Evolutionary conservation across 2,329 filamentous ascomycete species (phyloP).

Genomic region (Fusarium chaquense): DNA sequence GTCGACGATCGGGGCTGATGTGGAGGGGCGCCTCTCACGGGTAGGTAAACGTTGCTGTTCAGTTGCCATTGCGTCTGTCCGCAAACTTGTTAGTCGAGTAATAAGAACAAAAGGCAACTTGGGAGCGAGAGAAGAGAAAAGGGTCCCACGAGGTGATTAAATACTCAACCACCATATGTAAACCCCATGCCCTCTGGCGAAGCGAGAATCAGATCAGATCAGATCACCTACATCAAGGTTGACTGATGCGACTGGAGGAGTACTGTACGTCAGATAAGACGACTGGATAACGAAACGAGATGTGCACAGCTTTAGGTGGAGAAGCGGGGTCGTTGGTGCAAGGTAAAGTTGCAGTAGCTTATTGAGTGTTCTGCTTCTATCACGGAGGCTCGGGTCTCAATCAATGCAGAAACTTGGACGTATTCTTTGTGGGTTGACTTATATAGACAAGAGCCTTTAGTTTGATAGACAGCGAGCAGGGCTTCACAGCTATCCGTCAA

Average conservation of each 20-base stretch:
- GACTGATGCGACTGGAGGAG: constrained; percentile 40
- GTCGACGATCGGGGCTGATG: constrained; percentile 84
- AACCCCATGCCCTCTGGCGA: constrained; percentile 32
- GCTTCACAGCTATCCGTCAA: background rate
- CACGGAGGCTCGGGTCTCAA: constrained; percentile 21
- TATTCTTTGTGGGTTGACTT: background rate
- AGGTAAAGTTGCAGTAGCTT: constrained; percentile 45
- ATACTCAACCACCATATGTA: constrained; percentile 27
- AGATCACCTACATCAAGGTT: constrained; percentile 47
- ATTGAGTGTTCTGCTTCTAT: constrained; percentile 34
- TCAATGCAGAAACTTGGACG: constrained; percentile 18
- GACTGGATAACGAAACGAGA: constrained; percentile 43
- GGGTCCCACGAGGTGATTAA: constrained; percentile 37
- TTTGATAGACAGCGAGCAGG: background rate
- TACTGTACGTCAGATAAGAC: constrained; percentile 47
- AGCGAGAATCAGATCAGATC: constrained; percentile 48
- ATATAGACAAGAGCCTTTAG: background rate
- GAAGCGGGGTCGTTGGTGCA: constrained; percentile 45
- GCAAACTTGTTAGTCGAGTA: constrained; percentile 35
- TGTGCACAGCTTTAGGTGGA: constrained; percentile 44
- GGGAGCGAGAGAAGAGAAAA: constrained; percentile 21
- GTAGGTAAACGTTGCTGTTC: constrained; percentile 58
- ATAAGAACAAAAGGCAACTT: constrained; percentile 7
- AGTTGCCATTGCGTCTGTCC: constrained; percentile 50
- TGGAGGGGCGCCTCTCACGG: constrained; percentile 84